Base-by-base conservation (phyloP, 2,329 filamentous ascomycete genomes). In the Stromatinia cepivora region DNA sequence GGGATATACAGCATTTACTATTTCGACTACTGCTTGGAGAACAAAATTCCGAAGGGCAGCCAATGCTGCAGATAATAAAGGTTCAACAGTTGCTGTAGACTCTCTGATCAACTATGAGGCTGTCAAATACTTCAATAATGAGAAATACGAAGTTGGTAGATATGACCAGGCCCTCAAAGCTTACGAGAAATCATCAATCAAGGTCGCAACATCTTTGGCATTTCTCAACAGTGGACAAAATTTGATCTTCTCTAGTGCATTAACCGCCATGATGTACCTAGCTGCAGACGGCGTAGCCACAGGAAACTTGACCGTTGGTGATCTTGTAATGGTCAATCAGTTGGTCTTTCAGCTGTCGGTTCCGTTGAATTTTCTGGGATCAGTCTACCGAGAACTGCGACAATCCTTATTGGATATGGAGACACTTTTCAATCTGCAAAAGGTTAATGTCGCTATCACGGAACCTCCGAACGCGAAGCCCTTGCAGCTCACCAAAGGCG, bases 121-220 rank as follows among this genome's bases (percentile, higher is more conserved):
- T 20, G 95, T 99, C 78, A 99, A 99, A 81, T 97, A 98, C 82
- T 99, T 98, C 83, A 99, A 99, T 83, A 99, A 99, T 77, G 96
- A 99, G 78, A 92, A 91, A 73, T 98, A 93, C 74, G 95, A 99
- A 81, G 92, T 97, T 56, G 86, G 87, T 45, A 88, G 95, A 54
- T 99, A 99, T 79, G 94, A 98, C 80, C 88, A 90, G 75, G 93
- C 95, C 0, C 83, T 99, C 34, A 86, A 89, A 73, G 86, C 90
- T 70, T 99, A 99, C 79, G 92, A 99, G 79, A 91, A 91, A 79
- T 94, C 93, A 70, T 97, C 93, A 22, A 98, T 99, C 83, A 98
- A 98, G 79, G 92, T 99, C 46, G 93, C 93, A 13, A 99, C 95
- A 0, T 98, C 94, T 4, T 83, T 99, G 54, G 92, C 95, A 1